Evolutionary conservation across 768 basidiomycete species (phyloP).

Genomic region (Rhizopogon vulgaris): DNA sequence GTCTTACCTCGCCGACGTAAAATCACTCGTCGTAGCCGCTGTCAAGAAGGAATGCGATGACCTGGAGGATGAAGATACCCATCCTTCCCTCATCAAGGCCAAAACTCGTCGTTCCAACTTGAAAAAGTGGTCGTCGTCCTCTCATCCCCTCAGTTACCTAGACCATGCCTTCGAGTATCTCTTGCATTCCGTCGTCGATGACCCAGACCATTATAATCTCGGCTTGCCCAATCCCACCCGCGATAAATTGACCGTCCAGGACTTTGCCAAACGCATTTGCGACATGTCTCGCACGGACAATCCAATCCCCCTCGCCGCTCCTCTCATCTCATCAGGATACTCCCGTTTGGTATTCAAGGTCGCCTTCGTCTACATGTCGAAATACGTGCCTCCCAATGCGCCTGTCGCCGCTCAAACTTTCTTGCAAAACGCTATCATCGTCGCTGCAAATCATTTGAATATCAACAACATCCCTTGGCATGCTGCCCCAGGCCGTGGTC

Average conservation of each 20-base stretch:
- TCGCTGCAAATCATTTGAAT: not conserved
- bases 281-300: not conserved
- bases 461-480: not conserved
- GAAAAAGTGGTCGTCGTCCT: not conserved
- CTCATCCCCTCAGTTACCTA: not conserved
- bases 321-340: not conserved
- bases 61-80: not conserved
- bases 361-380: not conserved
- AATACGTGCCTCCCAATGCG: not conserved
- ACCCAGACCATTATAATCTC: not conserved
- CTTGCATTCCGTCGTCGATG: not conserved
- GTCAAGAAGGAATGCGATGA: not conserved
- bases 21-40: not conserved
- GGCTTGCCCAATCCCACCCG: not conserved
- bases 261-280: not conserved
- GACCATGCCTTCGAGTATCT: not conserved
- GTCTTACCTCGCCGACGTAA: not conserved
- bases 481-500: not conserved
- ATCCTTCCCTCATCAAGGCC: not conserved
- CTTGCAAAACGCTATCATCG: not conserved
- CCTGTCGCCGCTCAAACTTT: not conserved
- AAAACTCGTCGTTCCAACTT: not conserved
- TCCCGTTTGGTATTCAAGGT: not conserved
- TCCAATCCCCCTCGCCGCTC: not conserved
- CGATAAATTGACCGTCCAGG: not conserved